phyloP scores from a whole-genome alignment of 139 green algal species.

The Spirogloea muscicola region DNA sequence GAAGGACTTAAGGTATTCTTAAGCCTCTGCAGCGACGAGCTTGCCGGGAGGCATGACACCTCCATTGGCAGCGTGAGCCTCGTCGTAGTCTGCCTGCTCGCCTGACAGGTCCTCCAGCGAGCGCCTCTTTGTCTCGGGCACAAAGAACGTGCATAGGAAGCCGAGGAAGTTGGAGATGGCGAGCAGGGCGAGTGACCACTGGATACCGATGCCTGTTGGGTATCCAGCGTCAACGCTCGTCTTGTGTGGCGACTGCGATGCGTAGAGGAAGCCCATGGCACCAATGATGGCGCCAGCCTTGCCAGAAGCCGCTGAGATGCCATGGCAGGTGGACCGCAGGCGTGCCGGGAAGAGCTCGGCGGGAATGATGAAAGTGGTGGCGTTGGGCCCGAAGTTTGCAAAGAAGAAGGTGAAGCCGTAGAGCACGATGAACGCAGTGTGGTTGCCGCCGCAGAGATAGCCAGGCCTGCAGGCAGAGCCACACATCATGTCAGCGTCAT shows the following conservation, averaged over 20 bases:
- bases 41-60: no score
- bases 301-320: conserved; percentile 49
- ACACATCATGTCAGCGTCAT: no score
- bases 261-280: conserved; percentile 49
- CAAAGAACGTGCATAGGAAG: conserved; percentile 20
- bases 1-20: no score
- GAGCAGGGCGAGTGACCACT: conserved; percentile 9
- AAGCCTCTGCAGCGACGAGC: no score
- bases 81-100: conserved; percentile 4
- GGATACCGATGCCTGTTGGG: conserved; percentile 15
- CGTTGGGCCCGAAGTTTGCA: conserved; percentile 59
- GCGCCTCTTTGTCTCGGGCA: conserved; percentile 11
- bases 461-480: no score
- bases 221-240: neutral
- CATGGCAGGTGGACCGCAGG: conserved; percentile 50
- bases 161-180: conserved; percentile 5
- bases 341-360: conserved; percentile 49
- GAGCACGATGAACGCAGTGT: conserved; percentile 19
- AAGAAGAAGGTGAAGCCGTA: conserved; percentile 58
- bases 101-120: conserved; percentile 26
- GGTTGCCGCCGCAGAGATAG: conserved; percentile 21
- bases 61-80: no score
- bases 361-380: conserved; percentile 59
- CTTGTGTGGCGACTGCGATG: conserved; percentile 1
- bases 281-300: conserved; percentile 56